Base-by-base conservation (phyloP, 352 stramenopile genomes). In the Pythium oligandrum region DNA sequence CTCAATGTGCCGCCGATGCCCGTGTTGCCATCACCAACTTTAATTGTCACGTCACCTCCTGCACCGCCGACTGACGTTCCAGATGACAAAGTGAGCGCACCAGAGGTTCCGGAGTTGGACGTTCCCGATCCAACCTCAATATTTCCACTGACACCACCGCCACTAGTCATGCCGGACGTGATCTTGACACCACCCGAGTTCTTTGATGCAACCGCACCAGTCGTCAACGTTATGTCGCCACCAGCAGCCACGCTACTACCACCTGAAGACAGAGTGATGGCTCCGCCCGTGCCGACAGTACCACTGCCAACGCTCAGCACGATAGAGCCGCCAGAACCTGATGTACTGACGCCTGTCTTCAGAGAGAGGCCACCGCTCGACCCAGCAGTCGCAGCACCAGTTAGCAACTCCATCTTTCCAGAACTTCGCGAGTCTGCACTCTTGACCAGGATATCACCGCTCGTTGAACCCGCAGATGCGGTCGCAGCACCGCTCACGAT, bases 111-210 rank as follows among this genome's bases (percentile, higher is more conserved):
- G 51, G 64, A 58, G 11, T 63, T 66, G 4, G 74, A 68, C 36
- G 55, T 73, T 32, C 74, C 75, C 7, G 71, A 72, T 37, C 53
- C 64, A 50, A 83, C 54, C 39, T 54, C 46, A 9, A 76, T 34
- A 49, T 80, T 76, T n/a, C 75, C 75, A 63, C 75, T 84, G 11
- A 84, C 71, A 55, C 74, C 72, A 46, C 49, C 64, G 6, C 52
- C 52, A 33, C 57, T 61, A 48, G 52, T 61, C 1, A 61, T 51
- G 47, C 71, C 66, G 12, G 66, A 68, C 40, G 63, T 63, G 40
- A 85, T 55, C 30, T 71, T 57, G 50, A 85, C 49, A 55, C 68
- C 69, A 48, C 74, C 74, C 6, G 71, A 81, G 34, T 62, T 73
- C 42, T 76, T 82, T 12, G 62, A 40, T 10, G 34, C 50, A 47